Conservation (phyloP, 305 asterid species). For the Fraxinus xanthoxyloides region DNA sequence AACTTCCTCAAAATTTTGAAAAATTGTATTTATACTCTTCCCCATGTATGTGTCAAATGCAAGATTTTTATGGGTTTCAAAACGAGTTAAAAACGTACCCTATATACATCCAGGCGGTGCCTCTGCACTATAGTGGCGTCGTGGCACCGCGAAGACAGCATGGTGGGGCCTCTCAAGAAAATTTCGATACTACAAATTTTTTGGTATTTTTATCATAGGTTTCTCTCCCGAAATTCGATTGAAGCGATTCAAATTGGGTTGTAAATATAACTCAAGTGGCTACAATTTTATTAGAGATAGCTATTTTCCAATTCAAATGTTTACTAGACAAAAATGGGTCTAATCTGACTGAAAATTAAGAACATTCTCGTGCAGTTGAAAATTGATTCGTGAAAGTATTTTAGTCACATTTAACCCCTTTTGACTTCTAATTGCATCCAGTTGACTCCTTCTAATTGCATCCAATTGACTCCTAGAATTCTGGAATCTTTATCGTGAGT, state of each 20-base stretch:
- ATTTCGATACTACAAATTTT: too few relatives aligned
- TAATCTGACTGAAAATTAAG: neutral
- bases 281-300: too few relatives aligned
- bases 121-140: too few relatives aligned
- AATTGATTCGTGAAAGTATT: neutral
- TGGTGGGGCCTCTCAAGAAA: neutral
- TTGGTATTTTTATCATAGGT: too few relatives aligned
- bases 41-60: too few relatives aligned
- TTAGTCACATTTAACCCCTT: neutral
- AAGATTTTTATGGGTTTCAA: too few relatives aligned
- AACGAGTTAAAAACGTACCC: too few relatives aligned
- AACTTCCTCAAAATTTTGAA: too few relatives aligned
- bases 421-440: neutral
- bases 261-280: neutral
- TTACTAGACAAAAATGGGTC: neutral
- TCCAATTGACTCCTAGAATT: neutral
- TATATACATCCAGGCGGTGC: neutral
- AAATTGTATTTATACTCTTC: too few relatives aligned
- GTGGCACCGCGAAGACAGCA: too few relatives aligned
- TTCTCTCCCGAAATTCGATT: too few relatives aligned
- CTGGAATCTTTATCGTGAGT: neutral
- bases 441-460: neutral
- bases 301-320: neutral
- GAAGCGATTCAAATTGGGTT: too few relatives aligned
- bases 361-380: neutral